phyloP scores from a whole-genome alignment of 495 filamentous ascomycete genomes.

The Penicillium herquei region DNA sequence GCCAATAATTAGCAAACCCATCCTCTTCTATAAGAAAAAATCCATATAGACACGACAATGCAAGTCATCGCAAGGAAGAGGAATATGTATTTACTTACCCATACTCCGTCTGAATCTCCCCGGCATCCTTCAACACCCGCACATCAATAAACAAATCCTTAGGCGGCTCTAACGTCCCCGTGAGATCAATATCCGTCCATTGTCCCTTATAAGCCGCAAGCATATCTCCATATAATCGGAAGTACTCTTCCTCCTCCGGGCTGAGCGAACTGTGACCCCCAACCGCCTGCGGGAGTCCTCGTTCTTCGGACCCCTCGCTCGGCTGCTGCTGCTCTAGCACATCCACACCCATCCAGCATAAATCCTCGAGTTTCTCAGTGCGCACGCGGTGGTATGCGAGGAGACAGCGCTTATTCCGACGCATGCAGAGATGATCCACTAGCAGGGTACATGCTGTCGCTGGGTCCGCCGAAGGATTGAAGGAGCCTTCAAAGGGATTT shows the following conservation, averaged over 20 bases:
- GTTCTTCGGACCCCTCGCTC: constrained; percentile 17
- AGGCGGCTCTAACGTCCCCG: constrained; percentile 91
- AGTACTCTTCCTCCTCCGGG: constrained; percentile 97
- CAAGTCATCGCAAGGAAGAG: background rate
- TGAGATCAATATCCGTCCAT: constrained; percentile 98
- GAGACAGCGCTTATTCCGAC: constrained; percentile 93
- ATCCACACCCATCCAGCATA: constrained; percentile 89
- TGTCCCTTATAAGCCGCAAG: constrained; percentile 96
- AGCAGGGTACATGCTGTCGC: constrained; percentile 83
- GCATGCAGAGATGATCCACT: constrained; percentile 92
- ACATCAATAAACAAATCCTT: constrained; percentile 98
- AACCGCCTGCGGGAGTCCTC: constrained; percentile 18
- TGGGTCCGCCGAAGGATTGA: constrained; percentile 82
- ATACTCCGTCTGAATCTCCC: constrained; percentile 99
- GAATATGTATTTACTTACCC: constrained; percentile 58
- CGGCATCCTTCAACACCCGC: constrained; percentile 91
- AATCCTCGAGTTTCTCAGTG: constrained; percentile 87
- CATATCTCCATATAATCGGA: constrained; percentile 85
- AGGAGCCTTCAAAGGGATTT: constrained; percentile 75
- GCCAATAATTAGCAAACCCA: constrained; percentile 1
- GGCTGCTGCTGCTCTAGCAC: constrained; percentile 62
- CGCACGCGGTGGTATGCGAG: constrained; percentile 91
- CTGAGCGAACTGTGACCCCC: constrained; percentile 75
- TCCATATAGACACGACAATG: background rate
- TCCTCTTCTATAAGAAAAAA: background rate